Conservation (phyloP, 495 filamentous ascomycete genomes). For the Hapsidospora chrysogenum region DNA sequence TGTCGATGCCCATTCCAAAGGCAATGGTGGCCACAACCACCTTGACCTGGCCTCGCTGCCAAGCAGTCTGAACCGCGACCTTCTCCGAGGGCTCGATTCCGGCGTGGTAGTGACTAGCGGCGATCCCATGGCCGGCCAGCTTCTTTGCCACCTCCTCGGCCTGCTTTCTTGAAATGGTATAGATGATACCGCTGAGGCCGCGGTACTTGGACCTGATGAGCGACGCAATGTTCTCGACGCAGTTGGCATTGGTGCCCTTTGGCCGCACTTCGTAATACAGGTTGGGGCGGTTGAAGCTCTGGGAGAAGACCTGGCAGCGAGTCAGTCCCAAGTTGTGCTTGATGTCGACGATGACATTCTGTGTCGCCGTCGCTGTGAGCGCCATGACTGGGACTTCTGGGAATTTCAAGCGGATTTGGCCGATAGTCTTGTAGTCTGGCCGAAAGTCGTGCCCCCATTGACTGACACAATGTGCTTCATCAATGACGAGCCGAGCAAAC, state of each 20-base stretch:
- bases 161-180: conserved; percentile 70
- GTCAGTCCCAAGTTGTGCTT: conserved; percentile 73
- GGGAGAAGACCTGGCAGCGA: conserved; percentile 57
- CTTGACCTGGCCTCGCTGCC: conserved; percentile 63
- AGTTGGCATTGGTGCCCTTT: conserved; percentile 26
- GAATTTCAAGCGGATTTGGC: conserved; percentile 48
- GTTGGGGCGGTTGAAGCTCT: conserved; percentile 92
- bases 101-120: conserved; percentile 76
- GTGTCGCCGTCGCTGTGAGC: conserved; percentile 84
- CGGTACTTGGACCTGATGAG: conserved; percentile 50
- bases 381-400: conserved; percentile 80
- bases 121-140: conserved; percentile 44
- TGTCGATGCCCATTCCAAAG: conserved; percentile 98
- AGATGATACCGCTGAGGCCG: conserved; percentile 78
- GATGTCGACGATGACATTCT: conserved; percentile 80
- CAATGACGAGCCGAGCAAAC: conserved; percentile 84
- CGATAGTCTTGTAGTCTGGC: conserved; percentile 83
- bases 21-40: conserved; percentile 98
- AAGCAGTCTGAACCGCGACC: conserved; percentile 49
- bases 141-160: conserved; percentile 66
- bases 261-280: conserved; percentile 65
- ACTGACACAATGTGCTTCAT: conserved; percentile 96
- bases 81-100: conserved; percentile 48
- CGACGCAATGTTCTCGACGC: conserved; percentile 47
- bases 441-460: conserved; percentile 99